Evolutionary conservation across 345 rosid genomes (phyloP).

Genomic region (Zanthoxylum bungeanum): DNA sequence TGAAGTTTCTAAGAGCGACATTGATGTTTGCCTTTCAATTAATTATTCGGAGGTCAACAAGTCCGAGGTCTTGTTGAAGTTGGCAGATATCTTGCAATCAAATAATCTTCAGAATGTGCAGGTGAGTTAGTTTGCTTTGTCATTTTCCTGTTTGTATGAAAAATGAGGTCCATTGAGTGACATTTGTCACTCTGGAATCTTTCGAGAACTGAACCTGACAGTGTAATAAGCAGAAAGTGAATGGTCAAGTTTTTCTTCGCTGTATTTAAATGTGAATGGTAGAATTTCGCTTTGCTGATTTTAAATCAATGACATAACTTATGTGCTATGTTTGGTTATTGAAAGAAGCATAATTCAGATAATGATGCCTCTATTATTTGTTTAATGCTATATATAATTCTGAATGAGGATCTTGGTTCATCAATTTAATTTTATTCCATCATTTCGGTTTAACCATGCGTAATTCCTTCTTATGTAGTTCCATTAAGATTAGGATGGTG

Average conservation of each 20-base stretch:
- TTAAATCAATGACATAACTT: background rate
- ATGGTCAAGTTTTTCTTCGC: too few relatives aligned
- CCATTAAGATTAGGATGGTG: background rate
- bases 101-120: constrained; percentile 89
- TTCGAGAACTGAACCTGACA: background rate
- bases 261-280: background rate
- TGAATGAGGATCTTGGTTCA: background rate
- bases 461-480: background rate
- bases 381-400: background rate
- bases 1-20: constrained; percentile 89
- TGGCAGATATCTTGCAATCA: constrained; percentile 79
- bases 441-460: background rate
- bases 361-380: background rate
- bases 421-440: background rate
- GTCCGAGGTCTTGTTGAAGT: constrained; percentile 69
- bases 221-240: too few relatives aligned
- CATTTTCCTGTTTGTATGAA: background rate
- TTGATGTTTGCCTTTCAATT: constrained; percentile 89
- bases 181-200: background rate
- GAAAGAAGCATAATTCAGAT: background rate
- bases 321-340: background rate
- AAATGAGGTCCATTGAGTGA: background rate
- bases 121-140: constrained; percentile 42
- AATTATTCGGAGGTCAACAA: constrained; percentile 54
- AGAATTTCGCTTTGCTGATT: background rate